Conservation (phyloP, 768 basidiomycete genomes). For the Mycena albidolilacea region DNA sequence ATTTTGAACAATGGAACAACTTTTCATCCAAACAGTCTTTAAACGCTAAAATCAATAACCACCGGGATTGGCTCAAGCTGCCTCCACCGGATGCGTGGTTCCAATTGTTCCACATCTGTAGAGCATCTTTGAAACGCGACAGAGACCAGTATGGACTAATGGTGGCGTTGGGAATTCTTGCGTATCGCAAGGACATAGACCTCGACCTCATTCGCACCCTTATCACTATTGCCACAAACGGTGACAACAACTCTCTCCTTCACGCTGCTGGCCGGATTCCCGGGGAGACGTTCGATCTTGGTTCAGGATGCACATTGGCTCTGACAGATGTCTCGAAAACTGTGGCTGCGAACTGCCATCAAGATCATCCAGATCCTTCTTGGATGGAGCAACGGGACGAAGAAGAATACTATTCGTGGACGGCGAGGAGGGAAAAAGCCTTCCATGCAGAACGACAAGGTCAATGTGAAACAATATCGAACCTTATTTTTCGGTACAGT, state of each 20-base stretch:
- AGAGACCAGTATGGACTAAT: slow-evolving; percentile 17
- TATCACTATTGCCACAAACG: slow-evolving; percentile 18
- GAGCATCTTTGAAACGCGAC: background rate
- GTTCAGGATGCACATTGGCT: background rate
- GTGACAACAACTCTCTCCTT: background rate
- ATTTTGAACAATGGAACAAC: slow-evolving; percentile 7
- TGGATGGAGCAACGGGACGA: background rate
- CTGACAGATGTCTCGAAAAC: background rate
- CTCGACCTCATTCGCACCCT: slow-evolving; percentile 21
- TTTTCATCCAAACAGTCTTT: background rate
- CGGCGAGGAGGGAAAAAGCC: background rate
- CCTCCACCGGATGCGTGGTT: slow-evolving; percentile 15
- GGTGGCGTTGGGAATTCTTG: slow-evolving; percentile 19
- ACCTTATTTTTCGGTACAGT: background rate
- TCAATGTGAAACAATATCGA: background rate
- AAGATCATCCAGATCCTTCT: background rate
- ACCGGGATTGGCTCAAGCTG: slow-evolving; percentile 2
- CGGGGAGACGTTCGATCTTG: slow-evolving; percentile 12
- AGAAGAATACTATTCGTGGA: background rate
- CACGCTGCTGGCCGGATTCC: background rate
- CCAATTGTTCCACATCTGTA: slow-evolving; percentile 13
- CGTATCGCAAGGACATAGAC: slow-evolving; percentile 17
- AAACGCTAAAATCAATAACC: slow-evolving; percentile 1
- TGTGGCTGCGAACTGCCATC: background rate
- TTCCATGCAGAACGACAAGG: background rate